These are phyloP conservation scores for Citrus inodora DNA, from an alignment of 345 rosid genomes.

Conservation along the genomic window DNA sequence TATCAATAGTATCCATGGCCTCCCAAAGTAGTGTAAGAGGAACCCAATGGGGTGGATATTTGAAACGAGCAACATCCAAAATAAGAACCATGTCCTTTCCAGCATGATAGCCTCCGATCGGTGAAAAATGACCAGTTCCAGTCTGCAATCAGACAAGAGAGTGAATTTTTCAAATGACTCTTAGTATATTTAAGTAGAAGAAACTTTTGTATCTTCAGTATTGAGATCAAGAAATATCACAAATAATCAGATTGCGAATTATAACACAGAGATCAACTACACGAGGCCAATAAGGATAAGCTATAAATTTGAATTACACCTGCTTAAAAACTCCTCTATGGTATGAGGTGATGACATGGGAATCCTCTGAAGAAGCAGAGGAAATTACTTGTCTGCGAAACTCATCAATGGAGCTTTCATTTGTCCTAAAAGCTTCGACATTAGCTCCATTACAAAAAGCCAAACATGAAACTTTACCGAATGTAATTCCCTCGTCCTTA, in stretches of 20 bases:
- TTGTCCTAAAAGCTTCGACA: slow-evolving; percentile 27
- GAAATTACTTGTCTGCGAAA: slow-evolving; percentile 24
- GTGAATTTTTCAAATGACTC: neutral
- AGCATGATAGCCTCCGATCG: slow-evolving; percentile 38
- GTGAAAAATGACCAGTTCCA: slow-evolving; percentile 41
- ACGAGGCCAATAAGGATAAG: neutral
- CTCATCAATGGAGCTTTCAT: slow-evolving; percentile 16
- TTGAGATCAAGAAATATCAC: too few species aligned
- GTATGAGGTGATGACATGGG: slow-evolving; percentile 29
- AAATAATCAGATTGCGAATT: neutral
- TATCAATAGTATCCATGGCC: slow-evolving; percentile 32
- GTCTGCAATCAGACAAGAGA: slow-evolving; percentile 18
- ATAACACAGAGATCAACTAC: neutral
- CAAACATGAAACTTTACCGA: slow-evolving; percentile 35
- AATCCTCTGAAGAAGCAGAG: slow-evolving; percentile 25
- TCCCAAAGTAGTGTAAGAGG: slow-evolving; percentile 43
- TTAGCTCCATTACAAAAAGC: slow-evolving; percentile 35
- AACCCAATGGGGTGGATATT: slow-evolving; percentile 43
- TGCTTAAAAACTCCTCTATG: slow-evolving; percentile 28
- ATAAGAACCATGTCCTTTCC: slow-evolving; percentile 34
- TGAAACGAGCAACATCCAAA: slow-evolving; percentile 43
- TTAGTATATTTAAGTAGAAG: neutral
- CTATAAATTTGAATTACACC: slow-evolving; percentile 13
- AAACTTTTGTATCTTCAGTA: neutral
- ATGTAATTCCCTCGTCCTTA: slow-evolving; percentile 27